Evolutionary conservation across 164 flowering plant genomes (phyloP).

Genomic region (Nymphaea colorata): DNA sequence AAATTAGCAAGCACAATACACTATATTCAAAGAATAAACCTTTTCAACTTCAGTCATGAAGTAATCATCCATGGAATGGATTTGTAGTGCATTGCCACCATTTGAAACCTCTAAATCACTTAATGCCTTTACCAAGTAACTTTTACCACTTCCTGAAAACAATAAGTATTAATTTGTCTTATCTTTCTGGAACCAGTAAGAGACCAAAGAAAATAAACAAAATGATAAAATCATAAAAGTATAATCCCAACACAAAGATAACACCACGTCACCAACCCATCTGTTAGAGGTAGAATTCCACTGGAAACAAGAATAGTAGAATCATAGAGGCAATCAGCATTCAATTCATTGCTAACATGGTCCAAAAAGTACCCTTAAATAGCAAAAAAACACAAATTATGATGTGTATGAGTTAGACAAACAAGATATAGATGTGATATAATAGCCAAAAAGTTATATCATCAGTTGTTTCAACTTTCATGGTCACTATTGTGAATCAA

Average conservation of each 20-base stretch:
- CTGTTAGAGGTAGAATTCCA: no score
- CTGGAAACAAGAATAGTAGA: no score
- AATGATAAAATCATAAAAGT: no score
- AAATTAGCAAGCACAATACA: background rate
- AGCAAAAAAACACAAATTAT: background rate
- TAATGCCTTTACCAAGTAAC: slow-evolving; percentile 82
- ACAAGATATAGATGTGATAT: background rate
- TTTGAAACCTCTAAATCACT: slow-evolving; percentile 94
- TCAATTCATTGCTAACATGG: no score
- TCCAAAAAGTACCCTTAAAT: no score
- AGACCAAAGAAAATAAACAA: no score
- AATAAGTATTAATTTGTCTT: background rate
- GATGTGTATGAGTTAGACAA: background rate
- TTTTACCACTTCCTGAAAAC: slow-evolving; percentile 83
- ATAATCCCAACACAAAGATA: no score
- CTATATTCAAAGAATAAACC: slow-evolving; percentile 23
- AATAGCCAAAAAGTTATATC: background rate
- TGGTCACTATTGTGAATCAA: background rate
- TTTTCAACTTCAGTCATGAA: slow-evolving; percentile 98
- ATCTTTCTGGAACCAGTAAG: no score
- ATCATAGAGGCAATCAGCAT: no score
- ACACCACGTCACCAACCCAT: no score
- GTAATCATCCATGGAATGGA: slow-evolving; percentile 98
- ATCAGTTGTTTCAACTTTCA: background rate
- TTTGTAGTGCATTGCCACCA: slow-evolving; percentile 79